Evolutionary conservation across 1,284 basidiomycete genomes (phyloP).

Genomic region (Trichosporon asahii): DNA sequence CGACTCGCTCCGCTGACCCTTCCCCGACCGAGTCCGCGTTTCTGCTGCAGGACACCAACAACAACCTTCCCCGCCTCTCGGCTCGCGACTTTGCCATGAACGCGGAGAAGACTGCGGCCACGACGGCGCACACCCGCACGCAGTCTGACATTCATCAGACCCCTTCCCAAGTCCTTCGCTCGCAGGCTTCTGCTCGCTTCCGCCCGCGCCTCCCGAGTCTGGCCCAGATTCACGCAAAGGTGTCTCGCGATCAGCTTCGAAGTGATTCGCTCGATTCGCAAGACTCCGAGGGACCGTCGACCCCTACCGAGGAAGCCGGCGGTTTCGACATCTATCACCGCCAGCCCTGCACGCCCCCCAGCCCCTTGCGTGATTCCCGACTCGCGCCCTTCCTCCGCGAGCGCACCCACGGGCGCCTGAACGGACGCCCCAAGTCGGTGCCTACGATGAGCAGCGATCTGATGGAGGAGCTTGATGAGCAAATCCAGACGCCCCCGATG

Average conservation of each 20-base stretch:
- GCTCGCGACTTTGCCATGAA: conserved; percentile 31
- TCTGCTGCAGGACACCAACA: conserved; percentile 33
- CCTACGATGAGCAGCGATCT: conserved; percentile 56
- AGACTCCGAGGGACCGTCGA: conserved; percentile 40
- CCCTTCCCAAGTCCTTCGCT: conserved; percentile 23
- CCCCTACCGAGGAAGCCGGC: conserved; percentile 40
- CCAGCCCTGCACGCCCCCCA: conserved; percentile 18
- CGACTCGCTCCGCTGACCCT: conserved; percentile 40
- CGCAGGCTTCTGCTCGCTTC: conserved; percentile 10
- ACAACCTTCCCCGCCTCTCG: conserved; percentile 39
- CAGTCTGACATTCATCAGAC: conserved; percentile 25
- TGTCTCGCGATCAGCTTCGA: conserved; percentile 23
- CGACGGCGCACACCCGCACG: conserved; percentile 25
- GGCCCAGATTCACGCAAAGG: conserved; percentile 46
- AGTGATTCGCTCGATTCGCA: conserved; percentile 27
- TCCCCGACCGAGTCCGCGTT: conserved; percentile 39
- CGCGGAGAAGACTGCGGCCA: conserved; percentile 21
- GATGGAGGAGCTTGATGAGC: conserved; percentile 85
- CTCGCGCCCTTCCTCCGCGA: conserved; percentile 45
- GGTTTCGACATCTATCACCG: conserved; percentile 18
- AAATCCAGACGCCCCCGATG: conserved; percentile 4
- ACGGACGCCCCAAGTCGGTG: conserved; percentile 34
- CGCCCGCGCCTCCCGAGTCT: conserved; percentile 37
- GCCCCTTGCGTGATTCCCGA: conserved; percentile 28
- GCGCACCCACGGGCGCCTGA: conserved; percentile 39